A percentile compares a stretch with the other conserved stretches of the same genome.
Conservation (phyloP, 148 eudicot genomes). For the Mesembryanthemum crystallinum region DNA sequence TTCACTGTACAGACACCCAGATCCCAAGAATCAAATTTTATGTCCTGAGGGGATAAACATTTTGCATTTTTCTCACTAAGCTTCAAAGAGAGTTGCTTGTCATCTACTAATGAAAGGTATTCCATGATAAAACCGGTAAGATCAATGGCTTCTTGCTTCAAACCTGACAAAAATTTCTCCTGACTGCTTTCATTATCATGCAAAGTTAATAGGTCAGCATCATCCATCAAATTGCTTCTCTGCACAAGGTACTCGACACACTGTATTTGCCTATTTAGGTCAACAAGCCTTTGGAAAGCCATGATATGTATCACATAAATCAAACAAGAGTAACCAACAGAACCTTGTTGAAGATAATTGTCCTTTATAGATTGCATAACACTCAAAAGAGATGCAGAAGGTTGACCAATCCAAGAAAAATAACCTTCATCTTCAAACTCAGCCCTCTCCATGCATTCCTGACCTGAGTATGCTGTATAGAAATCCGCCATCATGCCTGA, state of each 20-base stretch:
- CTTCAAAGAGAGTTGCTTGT: slow-evolving; percentile 28
- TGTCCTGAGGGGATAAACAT: slow-evolving; percentile 11
- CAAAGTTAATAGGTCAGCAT: slow-evolving; percentile 24
- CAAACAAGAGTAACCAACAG: slow-evolving; percentile 44
- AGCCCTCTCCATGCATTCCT: slow-evolving; percentile 58
- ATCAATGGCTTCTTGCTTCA: slow-evolving; percentile 65
- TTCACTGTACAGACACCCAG: slow-evolving; percentile 53
- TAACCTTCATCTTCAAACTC: slow-evolving; percentile 54
- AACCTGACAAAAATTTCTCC: slow-evolving; percentile 32
- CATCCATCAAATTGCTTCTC: slow-evolving; percentile 41
- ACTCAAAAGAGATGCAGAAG: slow-evolving; percentile 61
- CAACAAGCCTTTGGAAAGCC: slow-evolving; percentile 85
- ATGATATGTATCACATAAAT: slow-evolving; percentile 62
- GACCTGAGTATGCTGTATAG: slow-evolving; percentile 56
- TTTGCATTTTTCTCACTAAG: slow-evolving; percentile 19
- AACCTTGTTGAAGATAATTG: slow-evolving; percentile 34
- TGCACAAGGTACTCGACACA: slow-evolving; percentile 52
- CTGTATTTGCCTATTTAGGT: slow-evolving; percentile 68
- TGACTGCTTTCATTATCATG: slow-evolving; percentile 39
- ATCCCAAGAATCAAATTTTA: slow-evolving; percentile 42
- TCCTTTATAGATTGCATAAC: slow-evolving; percentile 41
- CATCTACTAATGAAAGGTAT: slow-evolving; percentile 34
- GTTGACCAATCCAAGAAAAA: slow-evolving; percentile 64
- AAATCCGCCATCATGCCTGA: slow-evolving; percentile 54
- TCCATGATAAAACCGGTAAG: slow-evolving; percentile 61